A percentile compares a stretch with the other conserved stretches of the same genome.
Conservation (phyloP, 257 asterid genomes). For the Osmanthus fragrans region DNA sequence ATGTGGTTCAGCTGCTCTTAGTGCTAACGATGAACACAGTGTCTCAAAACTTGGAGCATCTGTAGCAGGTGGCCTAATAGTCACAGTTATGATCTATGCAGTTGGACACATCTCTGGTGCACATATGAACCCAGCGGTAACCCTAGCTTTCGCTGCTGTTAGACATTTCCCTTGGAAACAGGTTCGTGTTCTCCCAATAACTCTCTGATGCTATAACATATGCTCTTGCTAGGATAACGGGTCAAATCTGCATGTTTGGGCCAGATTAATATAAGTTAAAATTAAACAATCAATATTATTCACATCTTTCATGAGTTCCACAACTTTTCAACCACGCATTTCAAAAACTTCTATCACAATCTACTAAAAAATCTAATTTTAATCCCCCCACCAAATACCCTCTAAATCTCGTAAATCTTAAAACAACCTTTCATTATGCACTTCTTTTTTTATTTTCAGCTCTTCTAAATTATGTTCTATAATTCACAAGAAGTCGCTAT, state of each 20-base stretch:
- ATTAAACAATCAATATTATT: too few relatives aligned
- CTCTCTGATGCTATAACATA: too few relatives aligned
- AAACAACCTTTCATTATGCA: not conserved
- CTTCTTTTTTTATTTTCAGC: not conserved
- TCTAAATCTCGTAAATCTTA: not conserved
- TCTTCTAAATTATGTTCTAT: not conserved
- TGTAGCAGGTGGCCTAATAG: constrained; percentile 80
- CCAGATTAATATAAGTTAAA: too few relatives aligned
- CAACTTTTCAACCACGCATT: too few relatives aligned
- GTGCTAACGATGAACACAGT: constrained; percentile 48
- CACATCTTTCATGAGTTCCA: too few relatives aligned
- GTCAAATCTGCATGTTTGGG: too few relatives aligned
- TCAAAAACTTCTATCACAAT: too few relatives aligned
- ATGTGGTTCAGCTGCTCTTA: constrained; percentile 76
- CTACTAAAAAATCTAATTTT: too few relatives aligned
- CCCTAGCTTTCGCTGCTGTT: constrained; percentile 75
- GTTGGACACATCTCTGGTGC: constrained; percentile 96
- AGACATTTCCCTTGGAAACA: constrained; percentile 84
- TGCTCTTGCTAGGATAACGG: not conserved
- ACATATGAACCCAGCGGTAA: constrained; percentile 93
- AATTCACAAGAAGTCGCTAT: not conserved
- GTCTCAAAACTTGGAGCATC: constrained; percentile 79
- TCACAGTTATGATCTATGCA: constrained; percentile 85
- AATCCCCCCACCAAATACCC: too few relatives aligned
- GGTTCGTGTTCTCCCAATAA: constrained; percentile 29